Evolutionary conservation across 2,329 filamentous ascomycete species (phyloP).

Genomic region (Penicillium sclerotigenum): DNA sequence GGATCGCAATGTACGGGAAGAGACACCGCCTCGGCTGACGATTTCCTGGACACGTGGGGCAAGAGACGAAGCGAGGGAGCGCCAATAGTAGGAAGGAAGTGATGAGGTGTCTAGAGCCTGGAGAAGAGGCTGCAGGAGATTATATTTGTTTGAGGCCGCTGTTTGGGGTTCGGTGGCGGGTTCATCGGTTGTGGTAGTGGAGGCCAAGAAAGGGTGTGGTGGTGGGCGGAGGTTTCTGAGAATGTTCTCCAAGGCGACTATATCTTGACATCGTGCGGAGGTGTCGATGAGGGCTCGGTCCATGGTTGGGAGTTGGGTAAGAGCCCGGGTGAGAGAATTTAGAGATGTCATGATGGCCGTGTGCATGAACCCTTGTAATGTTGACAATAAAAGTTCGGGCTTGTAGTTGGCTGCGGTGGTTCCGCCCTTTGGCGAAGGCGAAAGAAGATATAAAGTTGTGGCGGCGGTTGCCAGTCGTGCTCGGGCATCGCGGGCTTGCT

Average conservation of each 20-base stretch:
- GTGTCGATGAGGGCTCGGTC: conserved; percentile 81
- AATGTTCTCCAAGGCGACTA: conserved; percentile 80
- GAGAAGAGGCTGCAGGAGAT: conserved; percentile 70
- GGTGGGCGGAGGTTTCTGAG: conserved; percentile 68
- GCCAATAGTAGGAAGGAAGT: conserved; percentile 89
- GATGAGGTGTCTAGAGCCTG: conserved; percentile 81
- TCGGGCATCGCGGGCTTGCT: conserved; percentile 70
- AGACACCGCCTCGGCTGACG: conserved; percentile 74
- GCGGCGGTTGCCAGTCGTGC: conserved; percentile 70
- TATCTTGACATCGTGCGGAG: conserved; percentile 79
- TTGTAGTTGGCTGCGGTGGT: conserved; percentile 50
- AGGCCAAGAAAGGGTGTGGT: conserved; percentile 60
- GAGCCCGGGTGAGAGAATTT: conserved; percentile 67
- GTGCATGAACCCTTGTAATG: conserved; percentile 78
- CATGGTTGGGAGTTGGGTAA: conserved; percentile 75
- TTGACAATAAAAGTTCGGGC: conserved; percentile 69
- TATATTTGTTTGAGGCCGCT: conserved; percentile 29
- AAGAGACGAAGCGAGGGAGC: conserved; percentile 76
- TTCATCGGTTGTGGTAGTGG: conserved; percentile 22
- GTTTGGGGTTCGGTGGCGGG: conserved; percentile 24
- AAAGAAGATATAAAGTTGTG: conserved; percentile 75
- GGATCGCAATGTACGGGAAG: conserved; percentile 72
- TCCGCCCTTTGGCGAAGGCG: conserved; percentile 57
- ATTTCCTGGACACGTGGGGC: conserved; percentile 80
- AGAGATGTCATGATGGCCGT: conserved; percentile 76